Evolutionary conservation across 1,284 basidiomycete genomes (phyloP), one percentile per base, ranked within the genome.

Genomic region (Phellopilus nigrolimitatus): DNA sequence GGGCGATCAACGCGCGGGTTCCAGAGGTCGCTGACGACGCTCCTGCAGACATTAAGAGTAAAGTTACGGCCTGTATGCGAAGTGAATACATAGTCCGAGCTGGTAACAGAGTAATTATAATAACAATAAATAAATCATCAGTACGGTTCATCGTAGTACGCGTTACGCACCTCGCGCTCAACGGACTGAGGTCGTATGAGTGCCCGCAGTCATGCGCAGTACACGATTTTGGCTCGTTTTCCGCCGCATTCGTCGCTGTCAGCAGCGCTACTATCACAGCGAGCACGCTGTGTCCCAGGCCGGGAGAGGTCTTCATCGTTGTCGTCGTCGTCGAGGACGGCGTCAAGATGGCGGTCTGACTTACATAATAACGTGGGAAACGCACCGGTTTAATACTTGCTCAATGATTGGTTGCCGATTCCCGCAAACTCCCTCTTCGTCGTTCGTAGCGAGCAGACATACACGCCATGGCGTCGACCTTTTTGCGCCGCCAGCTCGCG

Each of bases 141-240:
- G 15, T 3, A 21, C 34, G 1, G 24, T 10, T 8, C n/a, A 45
- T 10, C 19, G 22, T 31, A 51, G 13, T 19, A 38, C 12, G 15
- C 47, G 41, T 27, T 19, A 48, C 22, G 21, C 33, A 83, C 82
- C 68, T 76, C 38, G 77, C 63, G 56, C 69, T 75, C 28, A 88
- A 72, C 21, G 74, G 68, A 57, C 68, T 84, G 36, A 88, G 67
- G 62, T 88, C 82, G 55, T 80, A 88, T 64, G 71, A 82, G 39
- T 75, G 75, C 28, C 75, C 68, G 21, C 61, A 62, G 33, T 69
- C 66, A 45, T 66, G 68, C 4, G 64, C 56, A 0, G 74, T 75
- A 56, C 74, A 71, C n/a, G 66, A 62, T 24, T 61, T 59, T 38
- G 68, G 66, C 12, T 67, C 65, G 4, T 47, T 52, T 4, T 53